A percentile compares a stretch with the other conserved stretches of the same genome.
These are phyloP conservation scores for Solioccasus polychromus DNA, from an alignment of 768 basidiomycete genomes.

Conservation along the genomic window DNA sequence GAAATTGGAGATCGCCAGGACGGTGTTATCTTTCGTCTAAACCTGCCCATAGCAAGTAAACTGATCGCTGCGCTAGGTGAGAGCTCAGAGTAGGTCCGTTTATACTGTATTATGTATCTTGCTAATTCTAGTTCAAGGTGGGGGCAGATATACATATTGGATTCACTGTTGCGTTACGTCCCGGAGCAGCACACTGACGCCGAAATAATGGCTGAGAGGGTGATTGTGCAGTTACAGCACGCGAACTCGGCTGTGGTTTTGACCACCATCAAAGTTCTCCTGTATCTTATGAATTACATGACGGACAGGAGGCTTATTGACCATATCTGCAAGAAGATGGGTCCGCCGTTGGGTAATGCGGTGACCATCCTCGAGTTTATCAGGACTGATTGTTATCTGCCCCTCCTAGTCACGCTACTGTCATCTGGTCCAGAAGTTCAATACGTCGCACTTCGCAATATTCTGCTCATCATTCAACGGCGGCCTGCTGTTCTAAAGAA, in stretches of 20 bases:
- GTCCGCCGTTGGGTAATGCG: conserved; percentile 82
- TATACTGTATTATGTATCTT: conserved; percentile 1
- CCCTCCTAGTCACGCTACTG: conserved; percentile 73
- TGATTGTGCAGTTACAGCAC: conserved; percentile 90
- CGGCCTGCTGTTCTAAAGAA: conserved; percentile 90
- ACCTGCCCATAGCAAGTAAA: conserved; percentile 83
- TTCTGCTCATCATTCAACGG: conserved; percentile 94
- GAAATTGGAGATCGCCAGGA: conserved; percentile 96
- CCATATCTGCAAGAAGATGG: conserved; percentile 95
- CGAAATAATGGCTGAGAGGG: conserved; percentile 92
- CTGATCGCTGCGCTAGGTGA: conserved; percentile 88
- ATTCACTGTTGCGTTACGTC: conserved; percentile 91
- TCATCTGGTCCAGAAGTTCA: conserved; percentile 99
- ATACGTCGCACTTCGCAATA: conserved; percentile 96
- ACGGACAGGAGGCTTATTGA: conserved; percentile 83
- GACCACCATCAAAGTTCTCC: conserved; percentile 93
- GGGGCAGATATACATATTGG: conserved; percentile 98
- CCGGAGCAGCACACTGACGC: conserved; percentile 87
- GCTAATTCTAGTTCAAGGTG: conserved; percentile 55
- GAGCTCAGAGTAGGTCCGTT: conserved; percentile 85
- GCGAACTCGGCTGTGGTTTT: conserved; percentile 99
- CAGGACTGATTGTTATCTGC: conserved; percentile 3
- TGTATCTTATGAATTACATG: conserved; percentile 99
- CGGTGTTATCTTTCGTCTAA: conserved; percentile 89
- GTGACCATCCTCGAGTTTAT: neutral